Evolutionary conservation across 2,329 filamentous ascomycete genomes (phyloP), one percentile per base, ranked within the genome.

Genomic region (Lasiodiplodia theobromae): DNA sequence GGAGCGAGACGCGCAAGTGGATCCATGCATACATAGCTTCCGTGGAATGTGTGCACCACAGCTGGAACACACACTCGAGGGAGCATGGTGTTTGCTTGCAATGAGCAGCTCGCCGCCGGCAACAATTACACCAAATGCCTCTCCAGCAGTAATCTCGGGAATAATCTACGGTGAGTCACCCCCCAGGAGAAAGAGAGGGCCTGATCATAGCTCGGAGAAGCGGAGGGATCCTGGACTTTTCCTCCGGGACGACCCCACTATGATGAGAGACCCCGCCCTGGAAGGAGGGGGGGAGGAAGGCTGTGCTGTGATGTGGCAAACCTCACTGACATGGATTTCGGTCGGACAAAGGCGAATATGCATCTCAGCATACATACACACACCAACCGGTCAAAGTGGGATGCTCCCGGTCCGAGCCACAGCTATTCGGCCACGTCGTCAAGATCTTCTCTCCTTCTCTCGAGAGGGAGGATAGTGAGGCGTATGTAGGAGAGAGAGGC

Each of bases 121-220:
- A 21, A 12, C 40, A 52, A 52, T 31, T 31, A 3, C 58, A 21
- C 40, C 16, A 4, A 4, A 18, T 37, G 18, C 31, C 31, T 34
- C 60, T 64, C 25, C 60, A 52, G 31, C 31, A 64, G 31, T 4
- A 62, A 37, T 64, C 47, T 34, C 37, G 44, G 31, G 47, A 38
- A 11, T 10, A 4, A 44, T 28, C 18, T 51, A 25, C 18, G 28
- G 25, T 49, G 47, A 37, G 10, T 25, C 18, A 28, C 18, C 11
- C 31, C 31, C 6, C 7, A 34, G 8, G 8, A 34, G 44, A 25
- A 31, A 31, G 2, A 25, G 34, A 40, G 40, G 21, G 44, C 28
- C 49, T 34, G 58, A 51, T 37, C 58, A 51, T n/a, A 34, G 58
- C 23, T 47, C 16, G 31, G 31, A 28, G 21, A 21, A 44, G 40